These are phyloP conservation scores for Fraxinus xanthoxyloides DNA, from an alignment of 305 asterid species.

Conservation along the genomic window DNA sequence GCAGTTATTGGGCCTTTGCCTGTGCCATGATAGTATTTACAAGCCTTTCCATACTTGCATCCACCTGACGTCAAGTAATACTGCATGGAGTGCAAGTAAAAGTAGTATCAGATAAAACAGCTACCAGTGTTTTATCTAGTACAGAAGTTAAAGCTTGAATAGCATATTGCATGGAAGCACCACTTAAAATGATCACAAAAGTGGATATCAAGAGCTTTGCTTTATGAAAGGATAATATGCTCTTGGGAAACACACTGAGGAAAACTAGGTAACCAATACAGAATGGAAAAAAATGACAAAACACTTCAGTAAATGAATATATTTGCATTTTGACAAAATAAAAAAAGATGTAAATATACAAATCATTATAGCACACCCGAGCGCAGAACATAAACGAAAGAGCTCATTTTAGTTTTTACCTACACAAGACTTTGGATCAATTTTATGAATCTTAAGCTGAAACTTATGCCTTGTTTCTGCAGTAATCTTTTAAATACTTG, in stretches of 20 bases:
- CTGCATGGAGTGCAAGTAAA: constrained; percentile 49
- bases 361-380: not conserved
- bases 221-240: not conserved
- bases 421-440: not conserved
- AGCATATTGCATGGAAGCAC: not conserved
- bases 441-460: not conserved
- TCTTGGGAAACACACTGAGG: not conserved
- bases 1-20: constrained; percentile 49
- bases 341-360: not conserved
- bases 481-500: not conserved
- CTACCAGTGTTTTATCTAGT: not conserved
- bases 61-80: constrained; percentile 81
- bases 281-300: not conserved
- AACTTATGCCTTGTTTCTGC: not conserved
- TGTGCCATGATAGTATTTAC: constrained; percentile 69
- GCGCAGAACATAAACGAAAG: not conserved
- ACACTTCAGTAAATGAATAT: not conserved
- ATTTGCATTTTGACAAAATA: not conserved
- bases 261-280: not conserved
- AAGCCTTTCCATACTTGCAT: constrained; percentile 84
- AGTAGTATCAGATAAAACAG: constrained; percentile 18
- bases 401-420: not conserved
- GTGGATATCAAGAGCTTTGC: not conserved
- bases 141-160: constrained; percentile 2
- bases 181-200: not conserved